These are phyloP conservation scores for Colletotrichum horii DNA, from an alignment of 2,329 filamentous ascomycete genomes.

Conservation along the genomic window DNA sequence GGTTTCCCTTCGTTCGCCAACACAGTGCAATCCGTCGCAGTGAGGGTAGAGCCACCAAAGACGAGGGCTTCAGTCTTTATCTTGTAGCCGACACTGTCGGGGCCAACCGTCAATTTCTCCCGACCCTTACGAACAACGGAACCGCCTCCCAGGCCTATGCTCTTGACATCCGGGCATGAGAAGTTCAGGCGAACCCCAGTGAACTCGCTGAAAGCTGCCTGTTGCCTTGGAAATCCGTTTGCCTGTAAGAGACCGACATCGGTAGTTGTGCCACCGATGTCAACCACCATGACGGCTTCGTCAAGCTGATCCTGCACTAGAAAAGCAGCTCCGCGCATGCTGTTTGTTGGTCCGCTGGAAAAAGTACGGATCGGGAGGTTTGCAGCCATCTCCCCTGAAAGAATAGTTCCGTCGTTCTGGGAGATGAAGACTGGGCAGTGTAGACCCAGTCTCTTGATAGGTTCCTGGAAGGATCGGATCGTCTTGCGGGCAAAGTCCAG, in stretches of 20 bases:
- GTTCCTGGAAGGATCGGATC: constrained; percentile 58
- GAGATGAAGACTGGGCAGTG: constrained; percentile 64
- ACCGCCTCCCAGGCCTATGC: constrained; percentile 64
- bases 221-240: constrained; percentile 68
- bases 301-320: constrained; percentile 45
- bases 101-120: constrained; percentile 52
- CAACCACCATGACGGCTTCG: constrained; percentile 62
- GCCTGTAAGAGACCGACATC: constrained; percentile 66
- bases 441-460: constrained; percentile 54
- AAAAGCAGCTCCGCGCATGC: constrained; percentile 67
- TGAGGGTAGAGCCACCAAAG: constrained; percentile 62
- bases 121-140: constrained; percentile 53
- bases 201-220: constrained; percentile 65
- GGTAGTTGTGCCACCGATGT: constrained; percentile 71
- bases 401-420: constrained; percentile 67
- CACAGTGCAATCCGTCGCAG: constrained; percentile 62
- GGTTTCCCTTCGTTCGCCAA: constrained; percentile 27
- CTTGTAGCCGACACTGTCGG: constrained; percentile 66
- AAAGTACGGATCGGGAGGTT: constrained; percentile 66
- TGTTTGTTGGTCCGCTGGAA: constrained; percentile 68
- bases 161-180: constrained; percentile 61
- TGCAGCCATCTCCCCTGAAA: constrained; percentile 57
- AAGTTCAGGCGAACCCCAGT: constrained; percentile 69
- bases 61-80: constrained; percentile 57
- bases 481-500: constrained; percentile 61